phyloP scores from a whole-genome alignment of 2,329 filamentous ascomycete species.

The Rutstroemia sp. region DNA sequence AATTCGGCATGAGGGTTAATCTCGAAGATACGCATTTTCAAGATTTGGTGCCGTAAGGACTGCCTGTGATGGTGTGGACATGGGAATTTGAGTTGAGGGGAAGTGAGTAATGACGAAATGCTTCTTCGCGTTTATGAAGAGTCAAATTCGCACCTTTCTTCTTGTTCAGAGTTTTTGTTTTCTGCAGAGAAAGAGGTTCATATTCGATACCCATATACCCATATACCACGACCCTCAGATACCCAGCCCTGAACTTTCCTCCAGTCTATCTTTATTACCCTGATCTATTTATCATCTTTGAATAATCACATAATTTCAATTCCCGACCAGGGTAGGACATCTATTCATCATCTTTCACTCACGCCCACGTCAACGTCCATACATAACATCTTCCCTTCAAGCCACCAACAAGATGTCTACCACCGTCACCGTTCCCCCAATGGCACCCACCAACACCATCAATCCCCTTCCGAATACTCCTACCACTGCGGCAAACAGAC shows the following conservation, averaged over 20 bases:
- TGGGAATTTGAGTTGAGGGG: neutral
- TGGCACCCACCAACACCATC: conserved; percentile 3
- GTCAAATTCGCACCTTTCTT: conserved; percentile 2
- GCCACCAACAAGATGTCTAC: neutral
- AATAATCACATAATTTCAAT: conserved; percentile 5
- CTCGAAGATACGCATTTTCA: neutral
- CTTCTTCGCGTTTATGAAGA: conserved; percentile 3
- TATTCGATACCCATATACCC: conserved; percentile 1
- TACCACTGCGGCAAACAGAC: neutral
- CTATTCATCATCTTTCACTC: conserved; percentile 7
- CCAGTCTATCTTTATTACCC: too few species aligned
- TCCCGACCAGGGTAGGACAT: neutral
- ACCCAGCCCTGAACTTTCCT: neutral
- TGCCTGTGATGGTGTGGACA: neutral
- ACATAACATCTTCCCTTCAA: conserved; percentile 3
- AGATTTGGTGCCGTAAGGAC: neutral
- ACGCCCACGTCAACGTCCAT: conserved; percentile 1
- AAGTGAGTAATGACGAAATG: neutral
- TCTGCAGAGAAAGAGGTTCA: neutral
- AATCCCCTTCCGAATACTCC: conserved; percentile 6
- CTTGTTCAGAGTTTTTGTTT: neutral
- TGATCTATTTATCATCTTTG: neutral
- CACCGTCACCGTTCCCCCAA: neutral
- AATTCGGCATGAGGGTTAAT: conserved; percentile 5
- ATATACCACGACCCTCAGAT: neutral